Evolutionary conservation across 371 early-diverging fungal species (phyloP).

Genomic region (Funneliformis caledonium): DNA sequence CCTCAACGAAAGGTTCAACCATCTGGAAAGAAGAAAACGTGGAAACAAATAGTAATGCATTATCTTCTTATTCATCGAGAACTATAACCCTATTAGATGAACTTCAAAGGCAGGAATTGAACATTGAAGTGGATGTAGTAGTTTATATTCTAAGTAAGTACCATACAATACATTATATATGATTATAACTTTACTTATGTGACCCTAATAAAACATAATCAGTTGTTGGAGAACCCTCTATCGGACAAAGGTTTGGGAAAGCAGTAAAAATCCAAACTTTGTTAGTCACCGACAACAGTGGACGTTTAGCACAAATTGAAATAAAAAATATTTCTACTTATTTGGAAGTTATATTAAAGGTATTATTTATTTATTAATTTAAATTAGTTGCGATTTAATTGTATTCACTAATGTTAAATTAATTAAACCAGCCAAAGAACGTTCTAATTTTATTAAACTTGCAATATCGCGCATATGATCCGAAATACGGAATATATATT

Average conservation of each 20-base stretch:
- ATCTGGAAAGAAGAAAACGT: conserved; percentile 51
- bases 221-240: conserved; percentile 8
- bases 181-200: not conserved
- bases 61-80: conserved; percentile 56
- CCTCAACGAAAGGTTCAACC: conserved; percentile 52
- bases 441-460: conserved; percentile 30
- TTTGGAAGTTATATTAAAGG: not conserved
- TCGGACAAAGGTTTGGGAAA: not conserved
- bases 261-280: not conserved
- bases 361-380: not conserved
- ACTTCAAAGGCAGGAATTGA: conserved; percentile 43
- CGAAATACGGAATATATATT: conserved; percentile 14
- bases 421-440: not conserved
- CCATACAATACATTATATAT: not conserved
- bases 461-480: conserved; percentile 25
- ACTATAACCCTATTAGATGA: conserved; percentile 48
- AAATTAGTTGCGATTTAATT: not conserved
- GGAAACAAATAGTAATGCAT: conserved; percentile 38
- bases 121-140: conserved; percentile 62
- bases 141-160: conserved; percentile 60
- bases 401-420: not conserved
- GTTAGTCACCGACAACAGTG: conserved; percentile 24
- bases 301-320: conserved; percentile 27
- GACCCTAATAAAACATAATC: not conserved
- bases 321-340: not conserved